Percentiles rank a stretch among this genome's conserved stretches.
These are phyloP conservation scores for Yamadazyma atlantica DNA, from an alignment of 1,139 yeast genomes.

Conservation along the genomic window DNA sequence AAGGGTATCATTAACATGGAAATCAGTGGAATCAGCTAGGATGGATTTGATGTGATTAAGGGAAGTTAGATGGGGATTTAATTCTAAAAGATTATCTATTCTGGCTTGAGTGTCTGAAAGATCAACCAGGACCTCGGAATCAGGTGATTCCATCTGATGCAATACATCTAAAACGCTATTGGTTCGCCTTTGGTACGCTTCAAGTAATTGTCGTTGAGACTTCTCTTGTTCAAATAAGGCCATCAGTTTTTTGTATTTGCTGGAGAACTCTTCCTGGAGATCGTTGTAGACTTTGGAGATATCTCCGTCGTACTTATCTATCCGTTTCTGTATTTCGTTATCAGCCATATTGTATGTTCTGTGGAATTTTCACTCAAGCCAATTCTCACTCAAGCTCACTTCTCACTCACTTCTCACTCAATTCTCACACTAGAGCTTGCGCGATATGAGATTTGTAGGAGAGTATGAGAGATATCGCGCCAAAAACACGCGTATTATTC, in stretches of 20 bases:
- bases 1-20: slow-evolving; percentile 2
- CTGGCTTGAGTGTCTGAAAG: slow-evolving; percentile 16
- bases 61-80: slow-evolving; percentile 23
- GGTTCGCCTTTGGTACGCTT: slow-evolving; percentile 38
- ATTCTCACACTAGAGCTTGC: no score
- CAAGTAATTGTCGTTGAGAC: slow-evolving; percentile 34
- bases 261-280: slow-evolving; percentile 14
- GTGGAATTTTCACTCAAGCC: neutral
- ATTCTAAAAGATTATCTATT: slow-evolving; percentile 22
- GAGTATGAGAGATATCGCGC: no score
- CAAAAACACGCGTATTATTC: neutral
- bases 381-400: no score
- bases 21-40: neutral
- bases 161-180: slow-evolving; percentile 37
- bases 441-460: no score
- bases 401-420: no score
- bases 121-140: slow-evolving; percentile 13
- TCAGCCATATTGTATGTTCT: slow-evolving; percentile 1
- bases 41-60: slow-evolving; percentile 10
- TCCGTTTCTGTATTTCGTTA: slow-evolving; percentile 11
- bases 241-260: slow-evolving; percentile 11
- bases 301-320: slow-evolving; percentile 13
- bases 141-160: slow-evolving; percentile 21
- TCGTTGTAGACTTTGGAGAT: slow-evolving; percentile 11
- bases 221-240: slow-evolving; percentile 31